Conservation (phyloP, 176 grass and related monocot genomes). For the Eleusine indica region DNA sequence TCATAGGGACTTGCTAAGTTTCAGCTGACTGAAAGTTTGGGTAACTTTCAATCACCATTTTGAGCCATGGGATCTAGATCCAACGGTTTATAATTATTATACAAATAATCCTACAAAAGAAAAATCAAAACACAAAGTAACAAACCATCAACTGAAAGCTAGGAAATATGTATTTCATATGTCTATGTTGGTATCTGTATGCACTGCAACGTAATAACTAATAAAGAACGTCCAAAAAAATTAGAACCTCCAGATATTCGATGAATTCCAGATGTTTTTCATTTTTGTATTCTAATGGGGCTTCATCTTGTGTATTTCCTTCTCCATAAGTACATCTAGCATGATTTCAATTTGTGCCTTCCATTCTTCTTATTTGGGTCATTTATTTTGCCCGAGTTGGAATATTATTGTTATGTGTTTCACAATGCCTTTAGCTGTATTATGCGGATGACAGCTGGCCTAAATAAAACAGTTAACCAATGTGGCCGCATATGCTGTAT, state of each 20-base stretch:
- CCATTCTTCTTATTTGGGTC: neutral
- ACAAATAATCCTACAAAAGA: no score
- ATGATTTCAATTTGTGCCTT: neutral
- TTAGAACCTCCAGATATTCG: neutral
- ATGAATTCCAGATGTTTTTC: neutral
- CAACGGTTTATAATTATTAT: no score
- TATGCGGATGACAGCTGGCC: neutral
- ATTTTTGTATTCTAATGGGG: neutral
- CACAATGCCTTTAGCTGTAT: neutral
- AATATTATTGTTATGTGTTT: neutral
- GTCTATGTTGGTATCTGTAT: neutral
- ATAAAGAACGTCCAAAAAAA: neutral
- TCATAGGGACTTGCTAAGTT: no score
- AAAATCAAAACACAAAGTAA: no score
- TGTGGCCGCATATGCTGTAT: neutral
- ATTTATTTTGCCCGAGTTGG: neutral
- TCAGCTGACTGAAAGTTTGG: no score
- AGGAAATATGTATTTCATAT: neutral
- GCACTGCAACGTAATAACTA: neutral
- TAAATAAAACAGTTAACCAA: neutral
- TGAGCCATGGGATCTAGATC: no score
- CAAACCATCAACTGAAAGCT: no score
- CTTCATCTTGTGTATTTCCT: neutral
- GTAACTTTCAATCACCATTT: no score
- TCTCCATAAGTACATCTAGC: slow-evolving; percentile 1